phyloP scores from a whole-genome alignment of 2,329 filamentous ascomycete genomes.

The Alternaria gansuensis region DNA sequence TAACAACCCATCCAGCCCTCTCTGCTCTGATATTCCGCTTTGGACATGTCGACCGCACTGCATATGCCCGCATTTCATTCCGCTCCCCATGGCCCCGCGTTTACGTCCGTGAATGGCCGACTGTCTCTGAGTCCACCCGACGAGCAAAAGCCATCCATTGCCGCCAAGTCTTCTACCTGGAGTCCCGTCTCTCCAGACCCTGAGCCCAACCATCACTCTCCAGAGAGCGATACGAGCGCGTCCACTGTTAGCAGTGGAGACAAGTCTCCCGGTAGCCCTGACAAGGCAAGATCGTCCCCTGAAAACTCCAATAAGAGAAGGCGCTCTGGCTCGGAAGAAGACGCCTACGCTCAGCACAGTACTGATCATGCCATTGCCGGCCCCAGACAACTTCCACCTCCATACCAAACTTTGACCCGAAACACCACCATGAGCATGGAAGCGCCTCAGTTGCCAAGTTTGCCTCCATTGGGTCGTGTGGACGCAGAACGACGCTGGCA shows the following conservation, averaged over 20 bases:
- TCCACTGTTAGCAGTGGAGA: constrained; percentile 33
- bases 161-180: constrained; percentile 31
- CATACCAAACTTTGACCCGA: constrained; percentile 53
- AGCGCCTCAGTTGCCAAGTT: constrained; percentile 32
- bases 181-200: constrained; percentile 24
- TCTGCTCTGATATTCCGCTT: constrained; percentile 4
- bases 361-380: constrained; percentile 45
- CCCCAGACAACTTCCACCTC: constrained; percentile 49
- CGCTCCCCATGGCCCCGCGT: constrained; percentile 45
- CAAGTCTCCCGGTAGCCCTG: constrained; percentile 49
- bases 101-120: constrained; percentile 51
- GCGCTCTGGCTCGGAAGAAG: constrained; percentile 68
- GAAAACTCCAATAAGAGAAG: constrained; percentile 65
- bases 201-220: constrained; percentile 35
- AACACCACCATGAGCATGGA: constrained; percentile 39
- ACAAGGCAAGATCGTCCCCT: constrained; percentile 63
- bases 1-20: not conserved
- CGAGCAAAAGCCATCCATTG: constrained; percentile 34
- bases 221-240: constrained; percentile 32
- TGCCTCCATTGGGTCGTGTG: constrained; percentile 42
- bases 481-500: constrained; percentile 44
- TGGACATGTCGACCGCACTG: constrained; percentile 48
- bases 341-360: constrained; percentile 51
- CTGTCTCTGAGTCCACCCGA: constrained; percentile 39
- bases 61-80: constrained; percentile 43